Base-by-base conservation (phyloP, 2,329 filamentous ascomycete species). In the Coniella vitis region DNA sequence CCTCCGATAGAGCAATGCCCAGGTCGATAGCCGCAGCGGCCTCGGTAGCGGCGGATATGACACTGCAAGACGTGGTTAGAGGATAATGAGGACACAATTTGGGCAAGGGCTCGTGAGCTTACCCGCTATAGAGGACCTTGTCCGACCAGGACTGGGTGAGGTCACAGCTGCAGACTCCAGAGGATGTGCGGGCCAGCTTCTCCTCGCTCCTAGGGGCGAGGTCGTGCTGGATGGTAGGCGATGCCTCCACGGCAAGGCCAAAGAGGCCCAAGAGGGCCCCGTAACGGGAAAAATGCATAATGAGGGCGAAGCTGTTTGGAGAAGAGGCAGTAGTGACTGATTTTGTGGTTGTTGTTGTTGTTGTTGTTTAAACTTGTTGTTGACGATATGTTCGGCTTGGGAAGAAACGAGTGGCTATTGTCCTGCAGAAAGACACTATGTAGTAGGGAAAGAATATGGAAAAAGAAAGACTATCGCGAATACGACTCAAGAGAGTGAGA, bases 191-290 rank as follows among this genome's bases (percentile, higher is more conserved):
- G 25, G 38, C 35, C 43, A 46, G 45, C 37, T 46, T 49, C 38
- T 53, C 50, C 47, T 48, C 29, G 12, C 38, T 38, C 50, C 38
- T 46, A 35, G 42, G 40, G 20, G 43, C 47, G 36, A 52, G 46
- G 22, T 40, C 38, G 38, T 38, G 47, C 51, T 49, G 48, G 4
- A 47, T 36, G 17, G 49, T 42, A 14, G 47, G 45, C n/a, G 44
- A 38, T 32, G 52, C 52, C 49, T 52, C 48, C 7, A 38, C 49
- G 42, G 46, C 46, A 35, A 16, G 35, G 20, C 41, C 49, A 13
- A 54, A 31, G 45, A 52, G 49, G 32, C 49, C 52, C 19, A 52
- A 9, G 12, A 54, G 45, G 49, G 52, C 49, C 25, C 49, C 52
- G 17, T 40, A 52, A 29, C 39, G 41, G 4, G 52, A 48, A 31